Evolutionary conservation across 2,329 filamentous ascomycete genomes (phyloP), one percentile per base, ranked within the genome.

Genomic region (Epichloe bromicola): DNA sequence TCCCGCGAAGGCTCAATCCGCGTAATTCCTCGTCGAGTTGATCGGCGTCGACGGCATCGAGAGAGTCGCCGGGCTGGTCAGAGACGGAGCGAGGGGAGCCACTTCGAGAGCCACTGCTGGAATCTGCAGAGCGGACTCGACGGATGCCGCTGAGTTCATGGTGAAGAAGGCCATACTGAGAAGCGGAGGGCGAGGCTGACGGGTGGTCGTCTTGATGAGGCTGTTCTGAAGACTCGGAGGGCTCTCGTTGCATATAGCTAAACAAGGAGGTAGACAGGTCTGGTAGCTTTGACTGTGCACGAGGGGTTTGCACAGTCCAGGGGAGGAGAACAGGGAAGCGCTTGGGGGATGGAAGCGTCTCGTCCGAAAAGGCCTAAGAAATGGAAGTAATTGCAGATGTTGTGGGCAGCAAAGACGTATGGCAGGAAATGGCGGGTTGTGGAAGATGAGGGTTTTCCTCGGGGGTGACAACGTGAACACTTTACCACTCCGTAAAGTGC

Each of bases 211-310:
- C 60, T 55, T 67, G 68, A 57, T 61, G 64, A 61, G 61, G 62
- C 58, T 63, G 63, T 68, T 70, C 63, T 66, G 69, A 67, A 73
- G 62, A 68, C 64, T 73, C 70, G 60, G 62, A 61, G 57, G 70
- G 70, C 73, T 74, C 76, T 75, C 70, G 72, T 72, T 82, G 80
- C 80, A 83, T 83, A 80, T 76, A 83, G 79, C 67, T 73, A 65
- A 64, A 65, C 65, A 62, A 57, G 60, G 57, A 59, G 61, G 59
- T 64, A 56, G 59, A 60, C 61, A 61, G 30, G 42, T 30, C 39
- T 50, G 47, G 53, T 49, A 56, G 54, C 56, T 61, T 60, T 63
- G 68, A 76, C 76, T 75, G 75, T 78, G 76, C 76, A 65, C 64
- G 60, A 56, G 57, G 53, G 59, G 55, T 62, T 63, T 67, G 75